A percentile compares a stretch with the other conserved stretches of the same genome.
These are phyloP conservation scores for Thalassiosira sp. DNA, from an alignment of 352 stramenopile genomes.

Conservation along the genomic window DNA sequence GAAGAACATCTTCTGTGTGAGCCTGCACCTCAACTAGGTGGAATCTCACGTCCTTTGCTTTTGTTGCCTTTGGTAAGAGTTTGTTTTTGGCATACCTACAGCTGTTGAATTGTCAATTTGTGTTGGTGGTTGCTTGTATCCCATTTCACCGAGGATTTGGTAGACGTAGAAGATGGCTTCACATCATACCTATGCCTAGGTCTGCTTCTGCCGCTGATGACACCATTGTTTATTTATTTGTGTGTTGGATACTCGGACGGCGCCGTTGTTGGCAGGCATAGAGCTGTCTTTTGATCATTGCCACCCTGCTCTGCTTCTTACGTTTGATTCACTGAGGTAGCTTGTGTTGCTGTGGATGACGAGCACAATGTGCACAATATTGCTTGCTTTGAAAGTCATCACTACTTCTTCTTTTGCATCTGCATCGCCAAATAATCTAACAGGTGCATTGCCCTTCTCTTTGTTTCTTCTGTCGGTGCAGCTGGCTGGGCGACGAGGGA, in stretches of 20 bases:
- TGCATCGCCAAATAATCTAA: slow-evolving; percentile 29
- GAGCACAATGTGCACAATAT: slow-evolving; percentile 53
- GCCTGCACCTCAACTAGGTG: no score
- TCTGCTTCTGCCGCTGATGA: slow-evolving; percentile 5
- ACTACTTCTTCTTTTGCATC: no score
- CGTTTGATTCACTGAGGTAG: slow-evolving; percentile 36
- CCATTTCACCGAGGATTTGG: no score
- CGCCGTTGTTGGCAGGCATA: slow-evolving; percentile 1
- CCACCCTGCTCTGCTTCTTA: slow-evolving; percentile 16
- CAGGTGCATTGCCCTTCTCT: slow-evolving; percentile 13
- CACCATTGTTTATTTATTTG: background rate
- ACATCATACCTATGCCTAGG: no score
- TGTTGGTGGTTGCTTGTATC: no score
- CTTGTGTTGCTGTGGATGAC: slow-evolving; percentile 25
- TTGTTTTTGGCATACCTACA: no score
- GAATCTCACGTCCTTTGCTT: no score
- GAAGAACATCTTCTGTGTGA: no score
- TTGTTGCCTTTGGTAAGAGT: no score
- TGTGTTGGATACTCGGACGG: background rate
- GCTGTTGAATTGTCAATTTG: no score
- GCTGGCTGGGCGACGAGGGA: slow-evolving; percentile 16
- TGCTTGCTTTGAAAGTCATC: slow-evolving; percentile 16
- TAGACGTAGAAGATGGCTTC: no score
- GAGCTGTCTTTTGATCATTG: slow-evolving; percentile 15
- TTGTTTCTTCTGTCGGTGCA: slow-evolving; percentile 22